These are phyloP conservation scores for Cadophora gregata DNA, from an alignment of 2,329 filamentous ascomycete genomes.

Conservation along the genomic window DNA sequence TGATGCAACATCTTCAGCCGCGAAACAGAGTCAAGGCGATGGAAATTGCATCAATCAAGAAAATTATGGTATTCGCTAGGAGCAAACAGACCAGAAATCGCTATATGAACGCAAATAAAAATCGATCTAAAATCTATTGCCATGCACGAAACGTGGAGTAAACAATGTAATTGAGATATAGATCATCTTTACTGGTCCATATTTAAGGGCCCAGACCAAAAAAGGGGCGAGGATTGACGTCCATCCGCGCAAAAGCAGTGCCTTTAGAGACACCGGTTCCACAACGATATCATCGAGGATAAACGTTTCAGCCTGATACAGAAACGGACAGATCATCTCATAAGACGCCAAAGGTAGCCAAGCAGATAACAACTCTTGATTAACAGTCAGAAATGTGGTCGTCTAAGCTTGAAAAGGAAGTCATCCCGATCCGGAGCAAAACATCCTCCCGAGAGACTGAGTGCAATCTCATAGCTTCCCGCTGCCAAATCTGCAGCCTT, in stretches of 20 bases:
- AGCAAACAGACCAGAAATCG: not conserved
- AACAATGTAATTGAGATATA: not conserved
- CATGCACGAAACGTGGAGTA: not conserved
- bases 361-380: not conserved
- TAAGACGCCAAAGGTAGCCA: not conserved
- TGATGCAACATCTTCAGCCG: not conserved
- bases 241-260: not conserved
- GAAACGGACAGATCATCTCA: not conserved
- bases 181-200: not conserved
- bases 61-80: not conserved
- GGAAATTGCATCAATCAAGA: not conserved
- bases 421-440: conserved; percentile 1
- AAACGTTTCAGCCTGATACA: not conserved
- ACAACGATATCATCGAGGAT: not conserved
- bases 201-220: not conserved
- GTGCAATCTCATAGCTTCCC: conserved; percentile 5
- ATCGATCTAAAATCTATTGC: not conserved
- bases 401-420: not conserved
- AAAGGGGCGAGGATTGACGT: not conserved
- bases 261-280: not conserved
- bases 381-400: not conserved
- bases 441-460: not conserved
- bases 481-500: conserved; percentile 16
- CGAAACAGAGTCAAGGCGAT: not conserved
- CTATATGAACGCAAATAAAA: not conserved